phyloP scores from a whole-genome alignment of 2,329 filamentous ascomycete species.

The Nothophaeocryptopus gaeumannii region DNA sequence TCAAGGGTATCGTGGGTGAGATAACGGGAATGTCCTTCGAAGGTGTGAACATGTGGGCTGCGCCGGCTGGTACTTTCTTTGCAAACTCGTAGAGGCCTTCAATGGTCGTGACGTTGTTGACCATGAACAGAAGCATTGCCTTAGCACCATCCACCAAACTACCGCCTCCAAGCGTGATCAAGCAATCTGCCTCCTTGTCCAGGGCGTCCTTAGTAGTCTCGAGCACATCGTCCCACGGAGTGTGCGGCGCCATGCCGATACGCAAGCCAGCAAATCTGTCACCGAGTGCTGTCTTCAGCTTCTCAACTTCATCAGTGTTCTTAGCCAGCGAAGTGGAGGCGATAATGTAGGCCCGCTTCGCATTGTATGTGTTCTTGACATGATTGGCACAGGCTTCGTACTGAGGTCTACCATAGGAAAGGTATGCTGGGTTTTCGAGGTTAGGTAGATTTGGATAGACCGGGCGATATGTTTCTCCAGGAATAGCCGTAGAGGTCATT shows the following conservation, averaged over 20 bases:
- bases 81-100: slow-evolving; percentile 11
- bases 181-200: slow-evolving; percentile 43
- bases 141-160: slow-evolving; percentile 58
- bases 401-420: slow-evolving; percentile 52
- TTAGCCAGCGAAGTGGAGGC: slow-evolving; percentile 50
- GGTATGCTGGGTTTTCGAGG: slow-evolving; percentile 33
- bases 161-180: slow-evolving; percentile 56
- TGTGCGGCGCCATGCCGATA: slow-evolving; percentile 55
- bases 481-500: background rate
- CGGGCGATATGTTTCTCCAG: slow-evolving; percentile 23
- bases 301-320: slow-evolving; percentile 47
- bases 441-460: slow-evolving; percentile 20
- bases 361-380: slow-evolving; percentile 43
- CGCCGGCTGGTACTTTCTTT: slow-evolving; percentile 1
- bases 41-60: background rate
- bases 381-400: slow-evolving; percentile 47
- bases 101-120: slow-evolving; percentile 19
- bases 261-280: slow-evolving; percentile 45
- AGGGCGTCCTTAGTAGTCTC: slow-evolving; percentile 46
- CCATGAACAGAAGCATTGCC: slow-evolving; percentile 42
- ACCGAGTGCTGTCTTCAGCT: slow-evolving; percentile 43
- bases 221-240: slow-evolving; percentile 53
- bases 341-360: slow-evolving; percentile 51
- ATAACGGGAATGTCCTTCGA: background rate
- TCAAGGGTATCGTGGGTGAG: slow-evolving; percentile 9